Conservation (phyloP, 164 flowering plant genomes). For the Sedum album region DNA sequence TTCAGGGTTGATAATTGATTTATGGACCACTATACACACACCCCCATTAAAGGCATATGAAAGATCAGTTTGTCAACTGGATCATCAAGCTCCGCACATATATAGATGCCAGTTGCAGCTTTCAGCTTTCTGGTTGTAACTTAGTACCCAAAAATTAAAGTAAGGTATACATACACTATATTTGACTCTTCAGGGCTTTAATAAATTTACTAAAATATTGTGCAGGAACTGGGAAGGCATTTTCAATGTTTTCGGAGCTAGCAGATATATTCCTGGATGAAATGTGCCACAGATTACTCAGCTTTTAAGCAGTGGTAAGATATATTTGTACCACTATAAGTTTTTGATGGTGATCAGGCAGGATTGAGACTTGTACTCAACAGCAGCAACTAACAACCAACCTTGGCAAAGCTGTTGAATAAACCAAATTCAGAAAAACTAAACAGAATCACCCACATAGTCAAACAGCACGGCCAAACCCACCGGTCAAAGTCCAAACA, state of each 20-base stretch:
- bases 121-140: neutral
- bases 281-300: neutral
- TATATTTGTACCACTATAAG: neutral
- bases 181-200: neutral
- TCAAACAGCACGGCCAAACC: constrained; percentile 6
- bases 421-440: neutral
- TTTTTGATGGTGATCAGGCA: neutral
- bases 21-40: neutral
- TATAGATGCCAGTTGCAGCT: neutral
- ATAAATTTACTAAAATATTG: neutral
- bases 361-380: constrained; percentile 11
- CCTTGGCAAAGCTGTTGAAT: constrained; percentile 2
- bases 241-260: neutral
- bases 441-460: constrained; percentile 3
- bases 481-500: constrained; percentile 4
- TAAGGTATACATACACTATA: neutral
- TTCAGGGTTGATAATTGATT: neutral
- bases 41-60: neutral
- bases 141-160: neutral
- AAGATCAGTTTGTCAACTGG: neutral
- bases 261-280: neutral
- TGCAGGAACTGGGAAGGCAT: neutral
- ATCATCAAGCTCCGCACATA: neutral
- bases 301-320: neutral
- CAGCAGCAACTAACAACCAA: constrained; percentile 15